Evolutionary conservation across 345 rosid genomes (phyloP), one percentile per base, ranked within the genome.

Genomic region (Sonneratia caseolaris): DNA sequence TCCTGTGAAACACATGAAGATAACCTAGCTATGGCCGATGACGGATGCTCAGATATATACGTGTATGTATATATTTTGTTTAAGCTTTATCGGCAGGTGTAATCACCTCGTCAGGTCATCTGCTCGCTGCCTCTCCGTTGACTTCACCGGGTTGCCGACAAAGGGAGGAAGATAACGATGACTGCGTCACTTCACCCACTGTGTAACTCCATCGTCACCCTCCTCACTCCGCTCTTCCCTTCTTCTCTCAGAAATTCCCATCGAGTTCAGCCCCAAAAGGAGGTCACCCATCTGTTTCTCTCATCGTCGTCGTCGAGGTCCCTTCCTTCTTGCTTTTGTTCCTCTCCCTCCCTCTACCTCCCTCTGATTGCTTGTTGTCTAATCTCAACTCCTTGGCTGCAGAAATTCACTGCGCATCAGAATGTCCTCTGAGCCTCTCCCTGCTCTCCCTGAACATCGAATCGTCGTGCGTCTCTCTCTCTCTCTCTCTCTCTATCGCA

Each of bases 401-500:
- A 27, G 66, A 32, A 62, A 32, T 13, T 62, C 66, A 15, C 27
- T 13, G 18, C 66, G 86, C 82, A 51, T 75, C 68, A 78, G 67
- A 68, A 87, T 90, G 89, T 83, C 93, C 27, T 82, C 88, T 37
- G 87, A 80, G 73, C 74, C 81, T 55, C 74, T 73, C 66, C 82
- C 82, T 68, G 73, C 84, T 48, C 80, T 72, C 16, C 84, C 86
- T 40, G 71, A 76, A 11, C 51, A 64, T 66, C 75, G 76, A 48
- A 61, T 78, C 56, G 72, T 86, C 59, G 90, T 86, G 32, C 53
- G 81, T 72, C 27, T 47, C 53, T 49, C 45, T 27, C 32, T 27
- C 32, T 27, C 32, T 27, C 32, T 27, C 7, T 42, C 69, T 48
- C 69, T 70, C 59, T 74, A 70, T 65, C 37, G 56, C 73, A 64